A percentile compares a stretch with the other conserved stretches of the same genome.
These are phyloP conservation scores for Puccinia triticina DNA, from an alignment of 1,284 basidiomycete species.

Conservation along the genomic window DNA sequence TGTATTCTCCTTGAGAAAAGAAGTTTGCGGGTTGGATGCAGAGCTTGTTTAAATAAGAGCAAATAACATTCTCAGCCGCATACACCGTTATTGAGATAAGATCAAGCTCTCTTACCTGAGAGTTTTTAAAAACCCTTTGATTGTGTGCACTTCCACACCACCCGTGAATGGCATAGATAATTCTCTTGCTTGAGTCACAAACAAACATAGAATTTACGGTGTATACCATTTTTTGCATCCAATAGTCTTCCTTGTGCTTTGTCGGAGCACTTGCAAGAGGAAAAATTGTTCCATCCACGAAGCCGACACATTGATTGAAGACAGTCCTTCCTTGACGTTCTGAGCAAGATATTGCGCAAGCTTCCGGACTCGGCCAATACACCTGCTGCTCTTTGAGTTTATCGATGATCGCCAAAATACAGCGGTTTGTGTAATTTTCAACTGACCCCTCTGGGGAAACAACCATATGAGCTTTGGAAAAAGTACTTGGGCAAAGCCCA, in stretches of 20 bases:
- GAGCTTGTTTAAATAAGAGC: not conserved
- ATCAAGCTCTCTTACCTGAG: not conserved
- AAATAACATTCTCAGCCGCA: not conserved
- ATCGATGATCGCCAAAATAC: not conserved
- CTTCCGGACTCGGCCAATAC: not conserved
- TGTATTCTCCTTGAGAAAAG: conserved; percentile 8
- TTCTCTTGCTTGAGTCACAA: not conserved
- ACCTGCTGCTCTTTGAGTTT: not conserved
- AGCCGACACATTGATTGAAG: no score
- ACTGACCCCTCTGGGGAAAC: not conserved
- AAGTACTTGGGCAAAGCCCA: not conserved
- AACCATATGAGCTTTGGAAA: no score
- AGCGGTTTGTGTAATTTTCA: conserved; percentile 10
- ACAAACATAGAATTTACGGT: conserved; percentile 4
- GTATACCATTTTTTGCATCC: conserved; percentile 6
- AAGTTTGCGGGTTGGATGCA: not conserved
- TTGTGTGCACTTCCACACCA: conserved; percentile 36
- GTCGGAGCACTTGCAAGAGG: not conserved
- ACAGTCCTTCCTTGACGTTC: no score
- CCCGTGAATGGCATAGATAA: conserved; percentile 11
- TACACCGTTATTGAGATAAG: not conserved
- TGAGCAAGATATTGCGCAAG: not conserved
- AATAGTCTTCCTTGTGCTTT: conserved; percentile 13
- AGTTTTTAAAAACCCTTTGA: not conserved
- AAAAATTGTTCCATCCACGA: no score